Percentiles rank a stretch among this genome's conserved stretches.
Conservation (phyloP, 2,329 filamentous ascomycete genomes). For the Fusarium albidum region DNA sequence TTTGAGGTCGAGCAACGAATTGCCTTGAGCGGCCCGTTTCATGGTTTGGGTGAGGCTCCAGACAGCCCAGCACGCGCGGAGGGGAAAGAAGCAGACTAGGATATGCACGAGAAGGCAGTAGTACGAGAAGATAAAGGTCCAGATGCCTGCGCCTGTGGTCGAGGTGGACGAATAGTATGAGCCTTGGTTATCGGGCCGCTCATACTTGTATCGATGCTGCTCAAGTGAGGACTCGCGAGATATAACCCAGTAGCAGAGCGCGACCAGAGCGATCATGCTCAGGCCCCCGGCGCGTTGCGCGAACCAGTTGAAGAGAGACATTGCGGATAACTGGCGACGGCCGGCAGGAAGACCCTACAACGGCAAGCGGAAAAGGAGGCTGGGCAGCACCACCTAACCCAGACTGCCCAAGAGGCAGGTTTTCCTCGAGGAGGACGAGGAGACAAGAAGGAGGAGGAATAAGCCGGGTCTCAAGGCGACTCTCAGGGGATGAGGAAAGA, state of each 20-base stretch:
- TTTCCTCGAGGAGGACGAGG: neutral
- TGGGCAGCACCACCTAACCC: slow-evolving; percentile 5
- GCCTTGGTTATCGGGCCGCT: slow-evolving; percentile 48
- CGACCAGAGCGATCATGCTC: slow-evolving; percentile 59
- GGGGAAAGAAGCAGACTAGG: slow-evolving; percentile 69
- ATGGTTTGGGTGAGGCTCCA: slow-evolving; percentile 64
- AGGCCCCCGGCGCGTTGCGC: slow-evolving; percentile 63
- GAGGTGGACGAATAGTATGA: slow-evolving; percentile 43
- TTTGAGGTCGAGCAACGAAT: slow-evolving; percentile 55
- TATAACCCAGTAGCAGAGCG: slow-evolving; percentile 64
- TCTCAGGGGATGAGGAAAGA: neutral
- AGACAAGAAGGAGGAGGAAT: slow-evolving; percentile 3
- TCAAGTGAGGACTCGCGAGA: slow-evolving; percentile 56
- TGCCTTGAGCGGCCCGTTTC: slow-evolving; percentile 54
- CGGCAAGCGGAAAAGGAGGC: neutral
- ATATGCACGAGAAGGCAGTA: slow-evolving; percentile 73
- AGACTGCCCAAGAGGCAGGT: slow-evolving; percentile 8
- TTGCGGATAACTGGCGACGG: slow-evolving; percentile 37
- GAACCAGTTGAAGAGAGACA: slow-evolving; percentile 64
- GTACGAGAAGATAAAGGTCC: slow-evolving; percentile 65
- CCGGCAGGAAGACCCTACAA: neutral
- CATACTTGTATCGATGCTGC: slow-evolving; percentile 54
- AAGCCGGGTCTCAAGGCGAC: neutral
- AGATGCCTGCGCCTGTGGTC: slow-evolving; percentile 54
- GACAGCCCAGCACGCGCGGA: slow-evolving; percentile 69